Evolutionary conservation across 1,139 yeast genomes (phyloP), one percentile per base, ranked within the genome.

Genomic region (Magnusiomyces sp.): DNA sequence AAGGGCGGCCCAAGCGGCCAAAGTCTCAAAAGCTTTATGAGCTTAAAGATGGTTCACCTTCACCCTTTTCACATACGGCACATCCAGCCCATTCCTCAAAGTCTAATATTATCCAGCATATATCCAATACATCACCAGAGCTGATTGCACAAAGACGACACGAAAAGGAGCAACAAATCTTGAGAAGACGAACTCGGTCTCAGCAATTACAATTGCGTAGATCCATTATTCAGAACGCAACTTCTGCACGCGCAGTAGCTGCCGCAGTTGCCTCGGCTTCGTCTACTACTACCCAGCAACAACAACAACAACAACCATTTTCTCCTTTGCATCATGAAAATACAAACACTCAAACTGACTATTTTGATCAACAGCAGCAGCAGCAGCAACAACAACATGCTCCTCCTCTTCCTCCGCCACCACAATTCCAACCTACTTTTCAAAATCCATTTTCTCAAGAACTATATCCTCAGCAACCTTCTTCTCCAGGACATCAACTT

Each of bases 1-100:
- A 4, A 7, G 29, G 29, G 7, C 29, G 29, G 6, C 29, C 29
- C 4, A 23, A 23, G 29, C 29, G 29, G 29, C 29, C 6, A 23
- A 23, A 23, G 29, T 23, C 29, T 5, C 29, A 23, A 23, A 23
- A 23, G 29, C 29, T 23, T 7, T 23, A 23, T 23, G 29, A 23
- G 29, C 29, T 23, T 23, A 23, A 23, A 7, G 29, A 23, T 7
- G 29, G 29, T 7, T 23, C 29, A 23, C 29, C 29, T 7, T 23
- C 29, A 23, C 29, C 29, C 4, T 42, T 42, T 14, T 42, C 45
- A 23, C 45, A 42, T 27, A 42, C 45, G 11, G 45, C 45, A 2
- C 45, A 42, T 19, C 45, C 45, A 5, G 45, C 45, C 27, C 36
- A 19, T 10, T n/a, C 19, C 14, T 27, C 38, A 16, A 20, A 31